Evolutionary conservation across 306 rosid species (phyloP).

Genomic region (Gastrolobium villosum): DNA sequence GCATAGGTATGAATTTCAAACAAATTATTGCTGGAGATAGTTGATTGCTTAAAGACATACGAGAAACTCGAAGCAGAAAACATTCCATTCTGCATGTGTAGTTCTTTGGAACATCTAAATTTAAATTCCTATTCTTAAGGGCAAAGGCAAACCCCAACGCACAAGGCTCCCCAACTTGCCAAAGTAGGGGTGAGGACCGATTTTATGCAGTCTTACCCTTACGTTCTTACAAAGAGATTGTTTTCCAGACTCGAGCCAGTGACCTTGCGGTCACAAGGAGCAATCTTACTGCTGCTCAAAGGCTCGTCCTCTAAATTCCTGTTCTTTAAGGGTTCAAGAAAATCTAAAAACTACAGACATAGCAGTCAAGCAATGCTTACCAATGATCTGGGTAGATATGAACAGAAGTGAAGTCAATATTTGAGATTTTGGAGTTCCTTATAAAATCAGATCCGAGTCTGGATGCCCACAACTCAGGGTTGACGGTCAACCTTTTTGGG

Average conservation of each 20-base stretch:
- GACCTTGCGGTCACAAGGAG: too few species aligned
- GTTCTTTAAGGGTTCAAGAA: not conserved
- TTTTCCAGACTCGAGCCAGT: too few species aligned
- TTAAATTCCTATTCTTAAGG: not conserved
- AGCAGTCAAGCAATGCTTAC: conserved; percentile 61
- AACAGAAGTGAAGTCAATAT: conserved; percentile 90
- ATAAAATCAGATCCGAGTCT: conserved; percentile 94
- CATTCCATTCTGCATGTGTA: conserved; percentile 3
- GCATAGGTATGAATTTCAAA: conserved; percentile 17
- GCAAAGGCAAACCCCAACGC: too few species aligned
- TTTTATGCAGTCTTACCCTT: too few species aligned
- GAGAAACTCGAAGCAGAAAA: conserved; percentile 33
- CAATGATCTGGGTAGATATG: conserved; percentile 99
- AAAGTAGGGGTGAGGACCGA: too few species aligned
- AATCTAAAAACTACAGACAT: conserved; percentile 12
- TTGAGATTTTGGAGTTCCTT: conserved; percentile 73
- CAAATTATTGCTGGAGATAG: conserved; percentile 9
- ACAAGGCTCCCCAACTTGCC: too few species aligned
- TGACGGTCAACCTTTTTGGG: conserved; percentile 70
- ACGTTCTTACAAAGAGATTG: too few species aligned
- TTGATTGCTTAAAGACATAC: conserved; percentile 12
- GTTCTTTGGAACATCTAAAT: not conserved
- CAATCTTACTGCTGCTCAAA: too few species aligned
- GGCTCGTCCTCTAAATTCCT: too few species aligned
- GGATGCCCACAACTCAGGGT: conserved; percentile 96